phyloP scores from a whole-genome alignment of 2,329 filamentous ascomycete species.

The Rhinocladiella mackenziei region DNA sequence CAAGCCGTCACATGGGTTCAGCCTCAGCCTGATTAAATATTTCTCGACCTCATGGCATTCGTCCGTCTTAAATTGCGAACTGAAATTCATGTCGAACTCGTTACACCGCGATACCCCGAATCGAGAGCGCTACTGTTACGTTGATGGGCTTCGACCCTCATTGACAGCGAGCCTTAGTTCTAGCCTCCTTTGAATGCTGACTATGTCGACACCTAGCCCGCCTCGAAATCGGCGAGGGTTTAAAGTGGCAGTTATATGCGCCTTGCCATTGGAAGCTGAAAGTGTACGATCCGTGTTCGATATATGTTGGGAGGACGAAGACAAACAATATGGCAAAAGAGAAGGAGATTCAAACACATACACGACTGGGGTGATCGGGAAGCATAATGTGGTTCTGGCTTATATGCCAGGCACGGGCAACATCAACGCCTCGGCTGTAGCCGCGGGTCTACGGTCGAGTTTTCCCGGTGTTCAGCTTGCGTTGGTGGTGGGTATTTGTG shows the following conservation, averaged over 20 bases:
- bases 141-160: too few species aligned
- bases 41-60: too few species aligned
- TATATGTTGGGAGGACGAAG: slow-evolving; percentile 99
- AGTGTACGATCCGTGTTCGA: slow-evolving; percentile 54
- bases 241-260: slow-evolving; percentile 10
- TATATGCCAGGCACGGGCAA: slow-evolving; percentile 24
- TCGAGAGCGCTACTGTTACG: too few species aligned
- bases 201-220: too few species aligned
- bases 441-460: background rate
- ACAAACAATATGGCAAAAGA: slow-evolving; percentile 56
- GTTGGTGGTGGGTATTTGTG: slow-evolving; percentile 5
- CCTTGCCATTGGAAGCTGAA: slow-evolving; percentile 5
- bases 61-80: too few species aligned
- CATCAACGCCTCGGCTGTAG: background rate
- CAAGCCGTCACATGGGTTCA: too few species aligned
- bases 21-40: too few species aligned
- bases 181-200: too few species aligned
- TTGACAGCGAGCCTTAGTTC: too few species aligned
- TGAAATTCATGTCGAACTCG: too few species aligned
- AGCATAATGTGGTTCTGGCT: slow-evolving; percentile 26
- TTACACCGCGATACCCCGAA: too few species aligned
- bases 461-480: background rate
- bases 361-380: slow-evolving; percentile 21
- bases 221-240: too few species aligned
- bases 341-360: slow-evolving; percentile 17